phyloP scores from a whole-genome alignment of 2,329 filamentous ascomycete genomes.

The Mycosphaerella arachidis region DNA sequence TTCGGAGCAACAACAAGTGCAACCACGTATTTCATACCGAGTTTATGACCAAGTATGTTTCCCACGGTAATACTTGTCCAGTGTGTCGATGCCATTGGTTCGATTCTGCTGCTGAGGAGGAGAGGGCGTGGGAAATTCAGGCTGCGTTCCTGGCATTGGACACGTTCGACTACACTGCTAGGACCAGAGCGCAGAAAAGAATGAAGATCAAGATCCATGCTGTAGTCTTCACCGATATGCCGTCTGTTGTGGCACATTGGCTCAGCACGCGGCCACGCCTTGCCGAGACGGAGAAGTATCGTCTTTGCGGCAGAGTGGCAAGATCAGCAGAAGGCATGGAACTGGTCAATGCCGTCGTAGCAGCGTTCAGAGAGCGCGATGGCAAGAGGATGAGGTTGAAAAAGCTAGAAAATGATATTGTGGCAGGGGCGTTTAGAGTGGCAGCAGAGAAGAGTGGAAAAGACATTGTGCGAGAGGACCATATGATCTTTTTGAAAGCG shows the following conservation, averaged over 20 bases:
- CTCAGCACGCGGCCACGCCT: background rate
- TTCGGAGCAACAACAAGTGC: background rate
- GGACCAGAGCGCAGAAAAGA: background rate
- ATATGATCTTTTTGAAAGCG: background rate
- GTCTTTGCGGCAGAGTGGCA: background rate
- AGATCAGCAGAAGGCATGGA: background rate
- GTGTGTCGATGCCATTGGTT: background rate
- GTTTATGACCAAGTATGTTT: background rate
- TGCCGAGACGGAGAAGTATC: background rate
- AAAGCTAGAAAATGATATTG: background rate
- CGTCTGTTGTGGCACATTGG: background rate
- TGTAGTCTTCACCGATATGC: background rate
- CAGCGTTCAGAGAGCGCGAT: background rate
- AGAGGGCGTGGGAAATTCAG: background rate
- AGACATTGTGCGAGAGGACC: background rate
- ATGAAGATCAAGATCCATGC: background rate
- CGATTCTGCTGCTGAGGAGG: background rate
- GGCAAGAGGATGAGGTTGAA: background rate
- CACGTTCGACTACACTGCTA: background rate
- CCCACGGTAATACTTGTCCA: background rate
- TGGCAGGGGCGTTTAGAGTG: background rate
- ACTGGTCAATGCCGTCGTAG: background rate
- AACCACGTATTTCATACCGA: background rate
- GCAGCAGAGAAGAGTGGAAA: background rate
- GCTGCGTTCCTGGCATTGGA: background rate